phyloP scores from a whole-genome alignment of 345 rosid species.

The Gossypium turneri region DNA sequence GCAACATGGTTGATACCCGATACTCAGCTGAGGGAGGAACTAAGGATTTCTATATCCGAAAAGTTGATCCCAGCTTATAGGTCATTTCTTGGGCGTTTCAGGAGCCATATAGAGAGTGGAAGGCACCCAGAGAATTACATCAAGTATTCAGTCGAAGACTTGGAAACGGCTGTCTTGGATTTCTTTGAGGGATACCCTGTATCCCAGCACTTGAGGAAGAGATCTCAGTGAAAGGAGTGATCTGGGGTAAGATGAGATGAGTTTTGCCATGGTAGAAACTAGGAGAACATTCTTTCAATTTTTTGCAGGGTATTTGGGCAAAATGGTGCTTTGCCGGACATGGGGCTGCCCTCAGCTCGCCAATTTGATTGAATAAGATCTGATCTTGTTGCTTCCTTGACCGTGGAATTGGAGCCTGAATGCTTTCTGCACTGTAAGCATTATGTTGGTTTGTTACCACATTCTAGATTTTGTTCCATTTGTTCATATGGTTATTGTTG shows the following conservation, averaged over 20 bases:
- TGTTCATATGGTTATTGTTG: slow-evolving; percentile 50
- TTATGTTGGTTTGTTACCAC: slow-evolving; percentile 34
- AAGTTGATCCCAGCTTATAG: slow-evolving; percentile 87
- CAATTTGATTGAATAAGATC: not conserved
- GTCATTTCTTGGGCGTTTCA: slow-evolving; percentile 87
- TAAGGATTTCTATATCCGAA: slow-evolving; percentile 78
- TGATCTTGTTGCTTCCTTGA: not conserved
- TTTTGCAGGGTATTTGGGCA: not conserved
- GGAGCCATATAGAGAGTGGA: slow-evolving; percentile 87
- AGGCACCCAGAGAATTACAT: slow-evolving; percentile 93
- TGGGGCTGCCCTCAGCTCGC: not conserved
- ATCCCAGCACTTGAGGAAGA: slow-evolving; percentile 73
- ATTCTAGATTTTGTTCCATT: slow-evolving; percentile 41
- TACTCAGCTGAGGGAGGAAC: slow-evolving; percentile 83
- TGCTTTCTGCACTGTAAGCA: slow-evolving; percentile 55
- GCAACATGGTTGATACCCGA: slow-evolving; percentile 81
- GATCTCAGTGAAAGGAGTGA: slow-evolving; percentile 49
- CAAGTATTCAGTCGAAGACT: slow-evolving; percentile 81
- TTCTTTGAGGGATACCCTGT: slow-evolving; percentile 85
- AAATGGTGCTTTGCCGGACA: not conserved
- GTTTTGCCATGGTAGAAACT: slow-evolving; percentile 5
- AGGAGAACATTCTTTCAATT: slow-evolving; percentile 1
- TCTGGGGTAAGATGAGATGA: not conserved
- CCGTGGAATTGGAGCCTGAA: slow-evolving; percentile 26
- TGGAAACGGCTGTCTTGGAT: slow-evolving; percentile 81